Percentiles rank a stretch among this genome's conserved stretches.
Conservation (phyloP, 345 rosid genomes). For the Lepidium africanum region DNA sequence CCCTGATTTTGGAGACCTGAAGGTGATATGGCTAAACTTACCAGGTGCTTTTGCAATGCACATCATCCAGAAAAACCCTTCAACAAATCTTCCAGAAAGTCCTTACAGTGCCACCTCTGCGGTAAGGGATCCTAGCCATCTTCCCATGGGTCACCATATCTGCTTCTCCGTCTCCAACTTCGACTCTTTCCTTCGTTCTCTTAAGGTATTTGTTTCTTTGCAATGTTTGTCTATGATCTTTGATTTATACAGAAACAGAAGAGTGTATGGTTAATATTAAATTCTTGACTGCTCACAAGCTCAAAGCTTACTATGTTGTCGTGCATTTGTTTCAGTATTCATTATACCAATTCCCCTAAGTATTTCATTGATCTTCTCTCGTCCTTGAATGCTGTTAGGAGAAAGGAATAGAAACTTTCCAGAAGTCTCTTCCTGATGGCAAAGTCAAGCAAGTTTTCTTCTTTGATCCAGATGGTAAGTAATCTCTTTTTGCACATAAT, state of each 20-base stretch:
- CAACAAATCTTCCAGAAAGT: conserved; percentile 73
- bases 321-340: too few species aligned
- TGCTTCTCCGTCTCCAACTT: conserved; percentile 75
- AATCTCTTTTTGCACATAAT: background rate
- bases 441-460: conserved; percentile 82
- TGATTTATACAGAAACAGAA: background rate
- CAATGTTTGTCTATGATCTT: background rate
- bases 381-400: conserved; percentile 44
- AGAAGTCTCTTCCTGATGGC: conserved; percentile 55
- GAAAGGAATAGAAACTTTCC: conserved; percentile 66
- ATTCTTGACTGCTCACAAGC: background rate
- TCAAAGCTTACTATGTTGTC: background rate
- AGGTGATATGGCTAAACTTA: conserved; percentile 80
- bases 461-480: conserved; percentile 90
- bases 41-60: conserved; percentile 57
- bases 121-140: conserved; percentile 57
- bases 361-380: background rate
- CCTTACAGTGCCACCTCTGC: conserved; percentile 65
- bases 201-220: conserved; percentile 41
- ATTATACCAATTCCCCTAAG: background rate
- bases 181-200: conserved; percentile 51
- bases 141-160: conserved; percentile 74
- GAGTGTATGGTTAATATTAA: background rate
- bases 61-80: conserved; percentile 63
- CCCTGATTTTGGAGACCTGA: conserved; percentile 60